Percentiles rank a stretch among this genome's conserved stretches.
Evolutionary conservation across 2,329 filamentous ascomycete genomes (phyloP).

Genomic region (Aspergillus neoniger): DNA sequence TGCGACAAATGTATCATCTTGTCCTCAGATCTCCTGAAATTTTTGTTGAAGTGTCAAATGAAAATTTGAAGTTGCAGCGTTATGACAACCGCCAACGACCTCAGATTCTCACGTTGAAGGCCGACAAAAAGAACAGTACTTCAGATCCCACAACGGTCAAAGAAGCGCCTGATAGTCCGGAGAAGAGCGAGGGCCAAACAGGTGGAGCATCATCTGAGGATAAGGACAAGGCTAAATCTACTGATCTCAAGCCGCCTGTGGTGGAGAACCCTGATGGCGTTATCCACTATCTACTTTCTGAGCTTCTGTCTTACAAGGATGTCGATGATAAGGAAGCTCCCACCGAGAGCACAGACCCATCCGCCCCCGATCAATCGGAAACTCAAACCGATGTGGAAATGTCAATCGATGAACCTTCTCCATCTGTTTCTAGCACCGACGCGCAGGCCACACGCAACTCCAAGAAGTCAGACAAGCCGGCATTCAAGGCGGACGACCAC

Average conservation of each 20-base stretch:
- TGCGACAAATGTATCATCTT: slow-evolving; percentile 75
- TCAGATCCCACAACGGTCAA: slow-evolving; percentile 27
- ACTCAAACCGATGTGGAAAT: slow-evolving; percentile 53
- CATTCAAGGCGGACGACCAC: slow-evolving; percentile 90
- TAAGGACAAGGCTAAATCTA: slow-evolving; percentile 55
- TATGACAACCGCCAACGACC: slow-evolving; percentile 60
- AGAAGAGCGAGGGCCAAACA: slow-evolving; percentile 33
- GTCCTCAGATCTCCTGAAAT: slow-evolving; percentile 79
- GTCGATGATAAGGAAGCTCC: slow-evolving; percentile 78
- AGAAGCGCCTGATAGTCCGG: slow-evolving; percentile 28
- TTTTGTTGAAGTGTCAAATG: slow-evolving; percentile 85
- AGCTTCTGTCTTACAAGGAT: slow-evolving; percentile 87
- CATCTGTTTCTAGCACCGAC: slow-evolving; percentile 36
- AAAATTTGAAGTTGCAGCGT: slow-evolving; percentile 72
- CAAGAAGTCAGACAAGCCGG: slow-evolving; percentile 68
- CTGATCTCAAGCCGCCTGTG: slow-evolving; percentile 76
- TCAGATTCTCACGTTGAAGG: slow-evolving; percentile 57
- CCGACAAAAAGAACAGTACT: slow-evolving; percentile 40
- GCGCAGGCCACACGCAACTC: slow-evolving; percentile 41
- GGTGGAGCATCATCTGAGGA: slow-evolving; percentile 23
- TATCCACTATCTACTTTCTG: slow-evolving; percentile 89
- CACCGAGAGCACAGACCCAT: slow-evolving; percentile 29
- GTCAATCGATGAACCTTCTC: slow-evolving; percentile 43
- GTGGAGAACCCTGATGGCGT: slow-evolving; percentile 94
- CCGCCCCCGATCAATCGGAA: slow-evolving; percentile 36